These are phyloP conservation scores for Brassica rapa DNA, from an alignment of 345 rosid species.

Conservation along the genomic window DNA sequence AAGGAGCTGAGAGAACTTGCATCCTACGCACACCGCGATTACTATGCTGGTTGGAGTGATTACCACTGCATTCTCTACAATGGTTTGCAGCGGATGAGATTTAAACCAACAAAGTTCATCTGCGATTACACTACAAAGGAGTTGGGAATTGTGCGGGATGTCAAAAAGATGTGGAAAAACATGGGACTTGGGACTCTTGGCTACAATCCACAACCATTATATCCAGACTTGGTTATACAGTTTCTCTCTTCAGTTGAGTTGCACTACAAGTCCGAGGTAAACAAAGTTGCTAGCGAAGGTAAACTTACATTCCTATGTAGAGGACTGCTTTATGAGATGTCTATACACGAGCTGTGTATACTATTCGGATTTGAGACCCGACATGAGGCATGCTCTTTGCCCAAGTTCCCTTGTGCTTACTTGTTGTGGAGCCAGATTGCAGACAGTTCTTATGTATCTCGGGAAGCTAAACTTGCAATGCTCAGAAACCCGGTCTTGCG, in stretches of 20 bases:
- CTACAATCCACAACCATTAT: not conserved
- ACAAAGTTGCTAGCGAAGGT: not conserved
- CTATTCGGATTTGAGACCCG: not conserved
- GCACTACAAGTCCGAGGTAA: not conserved
- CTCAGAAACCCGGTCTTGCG: not conserved
- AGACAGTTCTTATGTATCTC: not conserved
- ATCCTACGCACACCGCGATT: not conserved
- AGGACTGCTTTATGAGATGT: not conserved
- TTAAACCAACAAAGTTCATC: not conserved
- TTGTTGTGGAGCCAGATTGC: not conserved
- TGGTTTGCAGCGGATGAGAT: not conserved
- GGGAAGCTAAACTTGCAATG: not conserved
- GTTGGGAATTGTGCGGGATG: not conserved
- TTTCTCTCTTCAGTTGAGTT: not conserved
- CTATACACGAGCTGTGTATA: not conserved
- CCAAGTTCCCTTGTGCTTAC: not conserved
- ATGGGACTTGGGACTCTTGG: not conserved
- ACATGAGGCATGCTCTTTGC: not conserved
- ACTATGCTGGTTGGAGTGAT: not conserved
- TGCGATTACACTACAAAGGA: not conserved
- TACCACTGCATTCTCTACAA: not conserved
- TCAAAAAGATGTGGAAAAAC: not conserved
- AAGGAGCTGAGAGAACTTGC: not conserved
- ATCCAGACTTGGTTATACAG: not conserved
- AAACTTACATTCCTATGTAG: not conserved